Base-by-base conservation (phyloP, 192 early-diverging fungal species). In the Backusella psychrophila region DNA sequence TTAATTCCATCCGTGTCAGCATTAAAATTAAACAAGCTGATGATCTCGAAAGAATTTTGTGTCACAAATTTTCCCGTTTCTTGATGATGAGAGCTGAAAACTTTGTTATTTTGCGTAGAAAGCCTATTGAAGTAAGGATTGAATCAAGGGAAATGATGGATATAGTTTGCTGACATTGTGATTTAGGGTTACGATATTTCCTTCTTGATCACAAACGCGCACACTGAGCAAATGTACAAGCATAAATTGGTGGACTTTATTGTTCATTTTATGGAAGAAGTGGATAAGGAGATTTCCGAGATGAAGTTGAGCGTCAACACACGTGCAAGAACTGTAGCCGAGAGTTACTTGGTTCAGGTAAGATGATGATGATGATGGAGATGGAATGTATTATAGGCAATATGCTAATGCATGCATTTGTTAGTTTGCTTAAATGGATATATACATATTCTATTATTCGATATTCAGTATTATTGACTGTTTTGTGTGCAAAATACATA, bases 181-280 rank as follows among this genome's bases (percentile, higher is more conserved):
- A 39, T 19, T 21, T 81, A 95, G 95, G 96, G 97, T 26, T 99
- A 98, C 84, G 96, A 97, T 78, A 99, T 99, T 79, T 92, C 90
- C 63, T 99, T 99, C 87, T 80, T 99, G 75, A 92, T 99, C 66
- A 99, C 97, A 70, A 98, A 99, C 88, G 89, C 92, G 87, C 97
- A 99, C 77, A 96, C 96, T 4, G 97, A 99, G 84, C 94, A 95
- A 81, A 98, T 99, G 97, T 96, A 90, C 84, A 98, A 98, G 89
- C 96, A 99, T 89, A 99, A 99, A 84, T 85, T 99, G 78, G 97
- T 99, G 12, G 97, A 99, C 85, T 99, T 99, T 83, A 96, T 98
- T 78, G 92, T 99, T 69, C 93, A 97, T 86, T 99, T 99, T 80
- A 99, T 99, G 97, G 97, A 99, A 81, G 97, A 97, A 75, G 97